Base-by-base conservation (phyloP, 192 early-diverging fungal species). In the Coemansia sp. region DNA sequence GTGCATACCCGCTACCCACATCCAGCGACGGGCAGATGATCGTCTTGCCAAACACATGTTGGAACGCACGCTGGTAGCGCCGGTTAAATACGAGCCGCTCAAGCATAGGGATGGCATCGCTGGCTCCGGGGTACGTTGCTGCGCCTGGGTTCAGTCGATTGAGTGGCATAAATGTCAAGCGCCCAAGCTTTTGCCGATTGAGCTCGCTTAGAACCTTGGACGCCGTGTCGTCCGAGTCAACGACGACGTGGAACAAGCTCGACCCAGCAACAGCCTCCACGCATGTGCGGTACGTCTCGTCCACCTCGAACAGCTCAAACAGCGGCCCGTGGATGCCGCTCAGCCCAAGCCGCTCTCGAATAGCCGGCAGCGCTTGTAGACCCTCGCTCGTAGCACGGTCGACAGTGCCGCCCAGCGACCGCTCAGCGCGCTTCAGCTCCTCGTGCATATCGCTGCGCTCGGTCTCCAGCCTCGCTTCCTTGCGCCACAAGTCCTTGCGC, bases 151-250 rank as follows among this genome's bases (percentile, higher is more conserved):
- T 86, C 58, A 99, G 74, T 1, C 95, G 89, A 68, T 96, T 98
- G 49, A 99, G 84, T 1, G 97, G 97, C 89, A 99, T 94, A 65
- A 98, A 94, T 0, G 97, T 98, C 42, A 98, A 89, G 3, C 97
- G 87, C 6, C 96, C 97, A 25, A 82, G 83, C 67, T 88, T 84
- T 59, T 90, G 83, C 31, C 51, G 59, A 38, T 67, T 69, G 37
- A 85, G 73, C 66, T 76, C 73, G 58, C 35, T 40, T 22, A 99
- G 66, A 14, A 98, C 70, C 24, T 62, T 70, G 12, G 92, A 89
- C 0, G 97, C 96, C 3, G 94, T 96, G n/a, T 85, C 85, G 62
- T 99, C 97, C 2, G 87, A 91, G 67, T 99, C 96, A 0, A 99
- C 96, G 17, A 99, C 97, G 17, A 99, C 88, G 70, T 98, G 93